A percentile compares a stretch with the other conserved stretches of the same genome.
Evolutionary conservation across 371 early-diverging fungal genomes (phyloP).

Genomic region (Apophysomyces trapeziformis): DNA sequence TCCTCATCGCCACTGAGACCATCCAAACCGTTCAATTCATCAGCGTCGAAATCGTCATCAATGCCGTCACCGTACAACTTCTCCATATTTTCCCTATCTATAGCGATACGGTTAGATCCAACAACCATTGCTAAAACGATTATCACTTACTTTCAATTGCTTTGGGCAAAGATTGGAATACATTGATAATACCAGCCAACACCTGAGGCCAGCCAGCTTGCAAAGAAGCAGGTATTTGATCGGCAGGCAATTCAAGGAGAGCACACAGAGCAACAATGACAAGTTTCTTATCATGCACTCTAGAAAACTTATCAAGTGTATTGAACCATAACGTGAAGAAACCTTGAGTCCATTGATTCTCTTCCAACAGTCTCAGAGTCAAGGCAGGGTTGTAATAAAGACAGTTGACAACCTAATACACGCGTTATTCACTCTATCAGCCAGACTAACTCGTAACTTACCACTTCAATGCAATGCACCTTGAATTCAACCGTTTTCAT

Average conservation of each 20-base stretch:
- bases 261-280: constrained; percentile 79
- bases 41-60: constrained; percentile 66
- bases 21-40: constrained; percentile 47
- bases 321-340: constrained; percentile 86
- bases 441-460: constrained; percentile 17
- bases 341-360: constrained; percentile 70
- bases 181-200: constrained; percentile 65
- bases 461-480: constrained; percentile 66
- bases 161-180: constrained; percentile 76
- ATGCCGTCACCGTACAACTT: constrained; percentile 65
- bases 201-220: constrained; percentile 76
- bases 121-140: neutral
- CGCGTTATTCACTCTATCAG: neutral
- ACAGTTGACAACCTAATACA: constrained; percentile 72
- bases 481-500: constrained; percentile 61
- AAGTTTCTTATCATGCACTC: constrained; percentile 95
- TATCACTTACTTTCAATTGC: constrained; percentile 78
- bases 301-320: constrained; percentile 66
- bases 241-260: constrained; percentile 69
- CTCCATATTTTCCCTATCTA: constrained; percentile 67
- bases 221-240: constrained; percentile 71
- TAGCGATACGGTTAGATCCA: neutral
- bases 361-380: constrained; percentile 78
- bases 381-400: constrained; percentile 83
- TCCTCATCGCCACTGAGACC: constrained; percentile 45